A percentile compares a stretch with the other conserved stretches of the same genome.
Evolutionary conservation across 345 rosid genomes (phyloP).

Genomic region (Erysimum cheiranthoides): DNA sequence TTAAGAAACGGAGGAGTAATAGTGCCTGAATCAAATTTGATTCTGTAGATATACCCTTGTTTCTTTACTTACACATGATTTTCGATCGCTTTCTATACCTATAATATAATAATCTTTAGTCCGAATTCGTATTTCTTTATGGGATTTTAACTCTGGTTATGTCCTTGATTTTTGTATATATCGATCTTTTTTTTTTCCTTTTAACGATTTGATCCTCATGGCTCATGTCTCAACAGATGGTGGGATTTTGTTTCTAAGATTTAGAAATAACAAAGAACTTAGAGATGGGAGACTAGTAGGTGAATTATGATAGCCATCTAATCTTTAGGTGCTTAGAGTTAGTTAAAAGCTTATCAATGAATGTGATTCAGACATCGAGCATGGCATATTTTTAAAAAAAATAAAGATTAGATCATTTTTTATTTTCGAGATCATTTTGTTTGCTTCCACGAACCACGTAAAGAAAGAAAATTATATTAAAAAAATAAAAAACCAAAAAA

Average conservation of each 20-base stretch:
- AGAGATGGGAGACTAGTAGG: conserved; percentile 13
- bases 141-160: not conserved
- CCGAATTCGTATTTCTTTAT: conserved; percentile 7
- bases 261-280: not conserved
- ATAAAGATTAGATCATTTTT: not conserved
- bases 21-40: conserved; percentile 34
- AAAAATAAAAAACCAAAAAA: not conserved
- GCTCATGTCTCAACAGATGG: not conserved
- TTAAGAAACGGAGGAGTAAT: conserved; percentile 40
- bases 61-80: not conserved
- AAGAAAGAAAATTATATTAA: not conserved
- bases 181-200: conserved; percentile 1
- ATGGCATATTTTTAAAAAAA: not conserved
- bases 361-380: not conserved
- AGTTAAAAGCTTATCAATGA: not conserved
- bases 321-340: not conserved
- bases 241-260: not conserved
- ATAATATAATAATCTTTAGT: conserved; percentile 14
- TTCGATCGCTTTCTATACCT: conserved; percentile 30
- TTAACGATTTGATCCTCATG: conserved; percentile 10
- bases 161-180: conserved; percentile 10
- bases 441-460: not conserved
- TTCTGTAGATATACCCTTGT: conserved; percentile 18
- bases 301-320: conserved; percentile 17
- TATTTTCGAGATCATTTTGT: not conserved